phyloP scores from a whole-genome alignment of 345 rosid genomes.

The Eucalyptus virginea region DNA sequence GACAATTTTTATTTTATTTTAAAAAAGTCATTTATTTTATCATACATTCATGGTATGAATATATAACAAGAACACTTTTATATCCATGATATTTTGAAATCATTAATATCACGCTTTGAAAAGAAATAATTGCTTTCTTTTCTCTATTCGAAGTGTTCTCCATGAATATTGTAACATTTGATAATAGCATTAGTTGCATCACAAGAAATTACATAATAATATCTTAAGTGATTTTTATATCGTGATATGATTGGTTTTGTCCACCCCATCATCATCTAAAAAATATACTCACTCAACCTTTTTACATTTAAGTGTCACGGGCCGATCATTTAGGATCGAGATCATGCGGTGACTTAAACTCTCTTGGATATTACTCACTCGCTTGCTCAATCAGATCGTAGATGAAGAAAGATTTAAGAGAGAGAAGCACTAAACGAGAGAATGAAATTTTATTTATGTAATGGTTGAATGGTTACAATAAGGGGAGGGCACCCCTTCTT shows the following conservation, averaged over 20 bases:
- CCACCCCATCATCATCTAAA: background rate
- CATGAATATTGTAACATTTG: background rate
- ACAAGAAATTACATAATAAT: too few species aligned
- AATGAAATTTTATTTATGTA: too few species aligned
- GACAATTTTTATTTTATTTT: too few species aligned
- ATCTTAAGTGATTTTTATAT: too few species aligned
- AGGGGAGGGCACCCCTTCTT: too few species aligned
- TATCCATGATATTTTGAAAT: background rate
- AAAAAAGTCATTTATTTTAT: too few species aligned
- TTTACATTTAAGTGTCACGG: too few species aligned
- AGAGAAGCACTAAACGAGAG: background rate
- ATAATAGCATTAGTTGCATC: background rate
- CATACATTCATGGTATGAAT: background rate
- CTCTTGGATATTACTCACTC: accelerated
- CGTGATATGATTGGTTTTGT: background rate
- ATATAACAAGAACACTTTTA: background rate
- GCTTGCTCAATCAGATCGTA: too few species aligned
- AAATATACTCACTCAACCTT: background rate
- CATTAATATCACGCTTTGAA: background rate
- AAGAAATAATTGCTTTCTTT: too few species aligned
- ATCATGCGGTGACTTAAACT: accelerated
- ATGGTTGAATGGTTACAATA: background rate
- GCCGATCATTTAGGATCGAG: too few species aligned
- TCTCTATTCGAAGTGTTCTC: background rate
- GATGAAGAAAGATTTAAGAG: accelerated